These are phyloP conservation scores for Termitomyces heimii DNA, from an alignment of 768 basidiomycete species.

Conservation along the genomic window DNA sequence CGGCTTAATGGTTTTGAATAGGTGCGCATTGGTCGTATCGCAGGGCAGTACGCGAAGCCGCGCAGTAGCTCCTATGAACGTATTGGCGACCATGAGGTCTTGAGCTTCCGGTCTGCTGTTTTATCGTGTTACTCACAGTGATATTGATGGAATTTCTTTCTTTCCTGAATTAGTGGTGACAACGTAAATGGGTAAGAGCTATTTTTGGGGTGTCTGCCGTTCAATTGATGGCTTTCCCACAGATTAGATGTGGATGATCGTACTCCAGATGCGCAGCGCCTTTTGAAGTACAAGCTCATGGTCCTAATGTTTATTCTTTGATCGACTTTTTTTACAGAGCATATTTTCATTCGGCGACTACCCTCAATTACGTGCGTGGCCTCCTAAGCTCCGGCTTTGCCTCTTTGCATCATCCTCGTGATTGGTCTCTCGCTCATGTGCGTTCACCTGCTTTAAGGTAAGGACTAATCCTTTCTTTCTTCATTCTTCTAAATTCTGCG, in stretches of 20 bases:
- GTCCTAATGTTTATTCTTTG: background rate
- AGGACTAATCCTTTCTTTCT: constrained; percentile 7
- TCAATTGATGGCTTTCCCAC: background rate
- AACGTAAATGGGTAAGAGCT: constrained; percentile 82
- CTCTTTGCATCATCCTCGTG: constrained; percentile 82
- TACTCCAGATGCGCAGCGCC: constrained; percentile 83
- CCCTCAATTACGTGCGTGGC: constrained; percentile 87
- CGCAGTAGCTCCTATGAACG: constrained; percentile 79
- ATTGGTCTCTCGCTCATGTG: constrained; percentile 92
- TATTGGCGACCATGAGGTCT: constrained; percentile 67
- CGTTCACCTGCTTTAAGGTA: constrained; percentile 73
- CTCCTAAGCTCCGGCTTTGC: constrained; percentile 92
- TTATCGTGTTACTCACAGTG: background rate
- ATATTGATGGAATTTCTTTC: background rate
- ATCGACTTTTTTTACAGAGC: constrained; percentile 46
- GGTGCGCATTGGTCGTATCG: constrained; percentile 87
- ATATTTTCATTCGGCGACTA: constrained; percentile 94
- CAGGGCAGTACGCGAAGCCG: constrained; percentile 96
- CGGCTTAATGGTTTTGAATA: constrained; percentile 18
- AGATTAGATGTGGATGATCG: constrained; percentile 74
- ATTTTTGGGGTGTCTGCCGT: background rate
- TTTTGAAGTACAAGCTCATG: constrained; percentile 57
- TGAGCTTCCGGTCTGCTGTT: constrained; percentile 75
- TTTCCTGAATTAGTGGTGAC: constrained; percentile 66
- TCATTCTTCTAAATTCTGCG: background rate